Evolutionary conservation across 179 eudicot genomes (phyloP).

Genomic region (Beta macrorhiza): DNA sequence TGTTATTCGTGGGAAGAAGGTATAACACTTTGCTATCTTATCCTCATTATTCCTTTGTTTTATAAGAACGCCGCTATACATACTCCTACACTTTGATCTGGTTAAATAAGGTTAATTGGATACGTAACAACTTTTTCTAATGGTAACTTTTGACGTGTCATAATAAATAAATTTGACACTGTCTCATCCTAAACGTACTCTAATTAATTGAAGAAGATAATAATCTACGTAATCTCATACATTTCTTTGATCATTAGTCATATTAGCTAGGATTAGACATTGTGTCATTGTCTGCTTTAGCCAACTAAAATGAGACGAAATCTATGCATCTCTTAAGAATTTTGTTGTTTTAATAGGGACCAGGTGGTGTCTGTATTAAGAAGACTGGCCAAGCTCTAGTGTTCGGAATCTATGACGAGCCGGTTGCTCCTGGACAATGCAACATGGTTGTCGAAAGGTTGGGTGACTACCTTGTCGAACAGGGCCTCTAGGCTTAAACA

Average conservation of each 20-base stretch:
- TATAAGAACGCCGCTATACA: no score
- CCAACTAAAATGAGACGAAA: not conserved
- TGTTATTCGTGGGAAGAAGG: constrained; percentile 95
- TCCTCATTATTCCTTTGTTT: not conserved
- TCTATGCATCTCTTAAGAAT: not conserved
- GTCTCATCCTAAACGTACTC: no score
- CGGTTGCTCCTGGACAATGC: constrained; percentile 70
- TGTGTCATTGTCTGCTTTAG: no score
- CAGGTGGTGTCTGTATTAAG: constrained; percentile 59
- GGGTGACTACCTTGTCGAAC: constrained; percentile 70
- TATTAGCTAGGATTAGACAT: no score
- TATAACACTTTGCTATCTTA: constrained; percentile 1
- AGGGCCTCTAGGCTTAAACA: constrained; percentile 41
- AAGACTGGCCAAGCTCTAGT: constrained; percentile 57
- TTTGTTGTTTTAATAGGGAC: constrained; percentile 36
- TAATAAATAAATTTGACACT: no score
- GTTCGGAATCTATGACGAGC: constrained; percentile 65
- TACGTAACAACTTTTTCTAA: no score
- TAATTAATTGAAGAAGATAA: no score
- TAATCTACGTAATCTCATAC: no score
- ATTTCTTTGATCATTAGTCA: no score
- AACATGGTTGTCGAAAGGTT: constrained; percentile 65
- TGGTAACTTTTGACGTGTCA: no score
- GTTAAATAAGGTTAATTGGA: no score
- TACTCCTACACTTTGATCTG: no score